phyloP scores from a whole-genome alignment of 2,329 filamentous ascomycete species.

The Lachnellula hyalina region DNA sequence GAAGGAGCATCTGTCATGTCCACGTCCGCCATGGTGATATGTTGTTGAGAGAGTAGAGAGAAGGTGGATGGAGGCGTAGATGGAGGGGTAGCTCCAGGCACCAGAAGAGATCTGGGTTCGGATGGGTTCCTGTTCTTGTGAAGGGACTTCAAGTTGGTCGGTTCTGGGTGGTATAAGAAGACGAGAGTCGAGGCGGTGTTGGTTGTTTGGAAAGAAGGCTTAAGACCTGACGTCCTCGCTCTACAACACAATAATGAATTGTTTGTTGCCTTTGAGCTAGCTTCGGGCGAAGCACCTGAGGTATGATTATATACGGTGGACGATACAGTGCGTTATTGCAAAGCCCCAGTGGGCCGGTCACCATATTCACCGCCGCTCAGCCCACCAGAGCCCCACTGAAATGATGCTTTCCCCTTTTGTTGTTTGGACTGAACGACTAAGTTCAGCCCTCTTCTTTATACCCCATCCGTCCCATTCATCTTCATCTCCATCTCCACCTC shows the following conservation, averaged over 20 bases:
- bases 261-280: not conserved
- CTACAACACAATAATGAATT: not conserved
- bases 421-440: no score
- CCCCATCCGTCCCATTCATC: not conserved
- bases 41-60: not conserved
- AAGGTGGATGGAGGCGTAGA: not conserved
- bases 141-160: no score
- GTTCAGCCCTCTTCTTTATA: no score
- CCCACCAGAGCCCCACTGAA: no score
- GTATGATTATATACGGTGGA: not conserved
- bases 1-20: conserved; percentile 87
- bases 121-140: no score
- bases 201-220: no score
- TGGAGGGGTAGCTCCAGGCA: conserved; percentile 18
- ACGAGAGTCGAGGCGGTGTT: no score
- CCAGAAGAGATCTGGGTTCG: not conserved
- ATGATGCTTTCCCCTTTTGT: no score
- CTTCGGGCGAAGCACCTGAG: not conserved
- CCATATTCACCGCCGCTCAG: no score
- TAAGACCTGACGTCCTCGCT: not conserved
- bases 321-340: no score
- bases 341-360: no score
- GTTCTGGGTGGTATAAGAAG: not conserved
- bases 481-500: conserved; percentile 4
- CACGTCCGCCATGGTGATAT: conserved; percentile 74